These are phyloP conservation scores for Schizonepeta tenuifolia DNA, from an alignment of 257 asterid genomes.

Conservation along the genomic window DNA sequence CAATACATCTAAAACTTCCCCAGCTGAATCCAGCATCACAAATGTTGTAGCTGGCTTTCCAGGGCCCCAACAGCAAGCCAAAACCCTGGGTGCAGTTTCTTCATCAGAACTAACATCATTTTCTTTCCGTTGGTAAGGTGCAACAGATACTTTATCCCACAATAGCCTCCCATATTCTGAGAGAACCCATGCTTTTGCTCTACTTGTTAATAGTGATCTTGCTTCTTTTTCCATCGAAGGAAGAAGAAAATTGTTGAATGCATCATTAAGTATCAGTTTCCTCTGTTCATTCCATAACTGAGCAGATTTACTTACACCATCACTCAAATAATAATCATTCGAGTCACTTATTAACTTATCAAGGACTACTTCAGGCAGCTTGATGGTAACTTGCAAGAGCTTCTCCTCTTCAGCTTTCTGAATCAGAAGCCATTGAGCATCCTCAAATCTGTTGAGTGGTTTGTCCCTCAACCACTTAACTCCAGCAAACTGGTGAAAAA, in stretches of 20 bases:
- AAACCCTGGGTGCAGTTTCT: slow-evolving; percentile 88
- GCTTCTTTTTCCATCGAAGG: slow-evolving; percentile 98
- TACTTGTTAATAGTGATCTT: slow-evolving; percentile 66
- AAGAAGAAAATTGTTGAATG: slow-evolving; percentile 68
- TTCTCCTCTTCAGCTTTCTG: slow-evolving; percentile 98
- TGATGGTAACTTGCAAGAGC: slow-evolving; percentile 80
- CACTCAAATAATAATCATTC: slow-evolving; percentile 85
- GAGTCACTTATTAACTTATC: slow-evolving; percentile 77
- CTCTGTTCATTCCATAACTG: slow-evolving; percentile 98
- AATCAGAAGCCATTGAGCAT: slow-evolving; percentile 95
- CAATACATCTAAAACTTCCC: slow-evolving; percentile 88
- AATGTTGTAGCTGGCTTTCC: slow-evolving; percentile 97
- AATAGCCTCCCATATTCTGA: slow-evolving; percentile 78
- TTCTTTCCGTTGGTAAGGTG: slow-evolving; percentile 87
- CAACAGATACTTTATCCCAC: slow-evolving; percentile 90
- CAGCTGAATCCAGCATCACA: slow-evolving; percentile 97
- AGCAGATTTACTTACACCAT: slow-evolving; percentile 97
- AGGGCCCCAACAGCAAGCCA: slow-evolving; percentile 99
- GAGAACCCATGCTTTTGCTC: slow-evolving; percentile 80
- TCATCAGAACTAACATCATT: slow-evolving; percentile 75
- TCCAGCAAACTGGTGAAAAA: slow-evolving; percentile 86
- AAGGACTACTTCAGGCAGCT: slow-evolving; percentile 74
- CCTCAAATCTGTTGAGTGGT: slow-evolving; percentile 83
- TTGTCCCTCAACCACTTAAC: slow-evolving; percentile 94
- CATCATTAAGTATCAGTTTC: slow-evolving; percentile 80